Percentiles rank a stretch among this genome's conserved stretches.
Evolutionary conservation across 768 basidiomycete species (phyloP).

Genomic region (Russula ochroleuca): DNA sequence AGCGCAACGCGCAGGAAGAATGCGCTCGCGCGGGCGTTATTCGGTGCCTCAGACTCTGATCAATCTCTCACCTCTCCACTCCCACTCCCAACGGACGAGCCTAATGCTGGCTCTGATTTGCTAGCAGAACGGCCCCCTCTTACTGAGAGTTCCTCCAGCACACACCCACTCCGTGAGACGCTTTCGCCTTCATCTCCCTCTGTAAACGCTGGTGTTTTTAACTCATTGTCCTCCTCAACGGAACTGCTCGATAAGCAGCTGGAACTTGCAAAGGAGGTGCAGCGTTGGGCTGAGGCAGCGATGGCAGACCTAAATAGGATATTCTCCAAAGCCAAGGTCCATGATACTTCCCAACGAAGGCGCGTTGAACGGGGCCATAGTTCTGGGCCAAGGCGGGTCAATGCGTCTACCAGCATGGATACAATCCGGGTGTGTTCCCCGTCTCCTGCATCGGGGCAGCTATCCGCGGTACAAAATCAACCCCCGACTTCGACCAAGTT

Average conservation of each 20-base stretch:
- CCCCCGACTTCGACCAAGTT: conserved; percentile 45
- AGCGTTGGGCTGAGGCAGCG: conserved; percentile 33
- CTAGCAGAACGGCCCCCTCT: conserved; percentile 51
- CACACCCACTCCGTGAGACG: conserved; percentile 42
- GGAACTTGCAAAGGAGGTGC: conserved; percentile 25
- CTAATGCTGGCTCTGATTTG: conserved; percentile 42
- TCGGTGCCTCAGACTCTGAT: conserved; percentile 48
- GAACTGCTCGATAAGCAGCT: conserved; percentile 18
- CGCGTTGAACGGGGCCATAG: conserved; percentile 39
- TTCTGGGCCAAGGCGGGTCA: conserved; percentile 39
- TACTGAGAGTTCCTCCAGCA: conserved; percentile 41
- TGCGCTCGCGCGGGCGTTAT: conserved; percentile 71
- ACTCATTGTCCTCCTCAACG: conserved; percentile 3
- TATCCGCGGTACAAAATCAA: conserved; percentile 23
- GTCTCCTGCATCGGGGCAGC: conserved; percentile 28
- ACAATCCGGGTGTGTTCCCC: conserved; percentile 33
- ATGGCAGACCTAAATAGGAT: conserved; percentile 41
- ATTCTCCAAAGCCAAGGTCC: conserved; percentile 37
- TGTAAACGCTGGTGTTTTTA: background rate
- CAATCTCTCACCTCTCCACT: conserved; percentile 34
- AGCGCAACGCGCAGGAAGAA: conserved; percentile 53
- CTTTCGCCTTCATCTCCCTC: conserved; percentile 34
- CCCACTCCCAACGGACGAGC: conserved; percentile 18
- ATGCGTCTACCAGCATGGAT: conserved; percentile 39
- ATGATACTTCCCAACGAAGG: conserved; percentile 31